Base-by-base conservation (phyloP, 441 rosid species). In the Pelargonium fulgidum region DNA sequence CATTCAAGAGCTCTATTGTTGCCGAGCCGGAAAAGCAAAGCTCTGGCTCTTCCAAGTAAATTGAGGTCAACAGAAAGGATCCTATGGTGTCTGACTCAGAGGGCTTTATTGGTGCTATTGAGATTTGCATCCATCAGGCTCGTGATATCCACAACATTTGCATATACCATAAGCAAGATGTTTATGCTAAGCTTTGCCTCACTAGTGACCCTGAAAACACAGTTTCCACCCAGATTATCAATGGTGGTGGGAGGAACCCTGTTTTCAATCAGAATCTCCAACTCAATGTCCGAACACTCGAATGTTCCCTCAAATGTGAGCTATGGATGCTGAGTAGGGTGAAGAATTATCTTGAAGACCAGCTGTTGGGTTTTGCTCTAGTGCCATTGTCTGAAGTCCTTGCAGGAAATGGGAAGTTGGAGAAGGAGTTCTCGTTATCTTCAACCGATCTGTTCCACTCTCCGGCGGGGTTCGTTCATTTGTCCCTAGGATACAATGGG, bases 91-190 rank as follows among this genome's bases (percentile, higher is more conserved):
- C 69, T 61, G 79, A 76, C 65, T 65, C 20, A 20, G 81, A 79
- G 71, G 79, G 77, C 63, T 78, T 67, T 76, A 71, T 92, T 33
- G 98, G 99, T 41, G 73, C 77, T 29, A 92, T 94, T 52, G 87
- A 86, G 70, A 94, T 92, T 69, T 85, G 71, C 79, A 75, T 94
- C 13, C 97, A 92, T 77, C 92, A 89, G 78, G 99, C 99, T n/a
- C 84, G 99, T 76, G 99, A 94, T 76, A 92, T 94, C 69, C 99
- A 94, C 0, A 94, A 94, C 89, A 87, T 94, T 76, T 94, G 99
- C 88, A 94, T 94, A 80, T 94, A 94, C 87, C 99, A 94, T 79
- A 94, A 94, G 85, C 99, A 94, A 83, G 99, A 94, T 78, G 99
- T 94, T 70, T 94, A 94, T 81, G 98, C 98, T 56, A 94, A 89